Percentiles rank a stretch among this genome's conserved stretches.
Conservation (phyloP, 2,329 filamentous ascomycete species). For the Alternaria ethzedia region DNA sequence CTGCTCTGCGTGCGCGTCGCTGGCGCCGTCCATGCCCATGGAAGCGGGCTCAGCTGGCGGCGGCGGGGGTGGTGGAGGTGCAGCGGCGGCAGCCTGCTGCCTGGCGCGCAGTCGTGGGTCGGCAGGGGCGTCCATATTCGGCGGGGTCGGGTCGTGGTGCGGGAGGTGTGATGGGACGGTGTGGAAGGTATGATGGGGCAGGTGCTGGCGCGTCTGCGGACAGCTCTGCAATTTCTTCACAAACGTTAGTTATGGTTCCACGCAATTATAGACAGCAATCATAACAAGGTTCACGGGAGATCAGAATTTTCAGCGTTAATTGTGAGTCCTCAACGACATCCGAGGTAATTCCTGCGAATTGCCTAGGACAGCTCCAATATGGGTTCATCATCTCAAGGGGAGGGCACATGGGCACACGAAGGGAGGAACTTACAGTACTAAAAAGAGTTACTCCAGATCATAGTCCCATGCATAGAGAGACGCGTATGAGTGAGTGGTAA, state of each 20-base stretch:
- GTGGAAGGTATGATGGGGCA: neutral
- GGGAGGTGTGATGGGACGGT: neutral
- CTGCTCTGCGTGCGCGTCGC: conserved; percentile 30
- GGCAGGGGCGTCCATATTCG: conserved; percentile 46
- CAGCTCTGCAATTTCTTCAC: conserved; percentile 34
- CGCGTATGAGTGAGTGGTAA: neutral
- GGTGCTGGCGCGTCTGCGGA: conserved; percentile 3
- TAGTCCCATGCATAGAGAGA: conserved; percentile 7
- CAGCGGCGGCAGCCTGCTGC: conserved; percentile 56
- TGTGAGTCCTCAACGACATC: conserved; percentile 56
- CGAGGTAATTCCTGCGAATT: conserved; percentile 24
- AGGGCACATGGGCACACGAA: conserved; percentile 1
- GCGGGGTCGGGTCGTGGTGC: neutral
- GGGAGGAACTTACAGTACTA: conserved; percentile 19
- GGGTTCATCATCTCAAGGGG: conserved; percentile 60
- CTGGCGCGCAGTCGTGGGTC: conserved; percentile 59
- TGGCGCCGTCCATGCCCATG: conserved; percentile 39
- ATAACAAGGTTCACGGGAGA: conserved; percentile 25
- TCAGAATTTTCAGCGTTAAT: conserved; percentile 53
- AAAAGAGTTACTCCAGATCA: neutral
- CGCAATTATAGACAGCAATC: neutral
- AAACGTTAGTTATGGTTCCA: conserved; percentile 27
- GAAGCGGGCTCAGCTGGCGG: conserved; percentile 47
- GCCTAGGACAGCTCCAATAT: conserved; percentile 81
- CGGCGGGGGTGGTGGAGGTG: conserved; percentile 60